Evolutionary conservation across 257 asterid species (phyloP).

Genomic region (Nicotiana attenuata): DNA sequence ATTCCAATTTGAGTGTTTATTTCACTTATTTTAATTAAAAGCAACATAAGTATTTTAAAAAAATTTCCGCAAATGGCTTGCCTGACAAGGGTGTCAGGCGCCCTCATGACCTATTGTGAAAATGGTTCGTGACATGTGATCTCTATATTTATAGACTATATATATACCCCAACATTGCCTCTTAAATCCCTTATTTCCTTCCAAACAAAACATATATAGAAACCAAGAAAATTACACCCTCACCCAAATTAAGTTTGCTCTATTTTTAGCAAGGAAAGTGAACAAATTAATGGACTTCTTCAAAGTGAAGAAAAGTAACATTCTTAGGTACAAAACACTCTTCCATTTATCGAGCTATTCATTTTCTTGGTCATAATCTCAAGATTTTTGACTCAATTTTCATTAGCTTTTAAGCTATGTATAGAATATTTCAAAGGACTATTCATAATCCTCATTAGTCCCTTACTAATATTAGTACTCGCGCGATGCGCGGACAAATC

Average conservation of each 20-base stretch:
- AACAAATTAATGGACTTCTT: constrained; percentile 29
- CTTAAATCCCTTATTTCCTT: too few relatives aligned
- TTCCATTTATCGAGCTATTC: constrained; percentile 29
- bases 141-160: not conserved
- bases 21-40: too few relatives aligned
- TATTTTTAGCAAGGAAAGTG: too few relatives aligned
- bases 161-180: not conserved
- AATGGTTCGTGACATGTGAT: too few relatives aligned
- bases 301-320: constrained; percentile 24
- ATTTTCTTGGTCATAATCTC: constrained; percentile 24
- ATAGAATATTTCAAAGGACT: constrained; percentile 35
- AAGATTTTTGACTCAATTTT: constrained; percentile 24
- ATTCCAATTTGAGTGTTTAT: too few relatives aligned
- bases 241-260: not conserved
- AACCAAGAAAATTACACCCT: not conserved
- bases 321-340: constrained; percentile 15
- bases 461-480: too few relatives aligned
- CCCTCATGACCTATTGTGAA: too few relatives aligned
- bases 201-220: not conserved
- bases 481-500: too few relatives aligned
- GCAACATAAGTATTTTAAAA: too few relatives aligned
- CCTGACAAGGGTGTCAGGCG: too few relatives aligned
- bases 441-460: constrained; percentile 31
- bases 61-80: too few relatives aligned
- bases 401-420: not conserved